Conservation (phyloP, 257 asterid species). For the Asclepias syriaca region DNA sequence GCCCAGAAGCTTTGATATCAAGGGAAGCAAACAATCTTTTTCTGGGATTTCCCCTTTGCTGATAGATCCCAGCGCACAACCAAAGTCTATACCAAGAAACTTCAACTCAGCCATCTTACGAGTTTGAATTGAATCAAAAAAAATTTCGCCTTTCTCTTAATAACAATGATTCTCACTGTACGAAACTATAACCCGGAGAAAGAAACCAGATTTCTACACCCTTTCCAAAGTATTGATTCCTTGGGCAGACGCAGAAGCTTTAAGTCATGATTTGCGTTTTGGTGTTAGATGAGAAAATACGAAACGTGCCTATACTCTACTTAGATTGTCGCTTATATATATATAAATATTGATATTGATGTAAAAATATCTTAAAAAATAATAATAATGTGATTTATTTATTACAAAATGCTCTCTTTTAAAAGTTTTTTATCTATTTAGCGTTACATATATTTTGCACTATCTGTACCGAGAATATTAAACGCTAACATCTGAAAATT, state of each 20-base stretch:
- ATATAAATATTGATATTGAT: too few relatives aligned
- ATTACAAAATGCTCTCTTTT: too few relatives aligned
- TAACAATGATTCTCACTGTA: not conserved
- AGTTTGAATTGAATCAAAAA: not conserved
- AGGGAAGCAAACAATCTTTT: constrained; percentile 87
- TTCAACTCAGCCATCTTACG: constrained; percentile 54
- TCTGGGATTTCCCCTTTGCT: constrained; percentile 75
- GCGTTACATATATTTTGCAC: not conserved
- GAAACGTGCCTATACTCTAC: not conserved
- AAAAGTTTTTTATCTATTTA: too few relatives aligned
- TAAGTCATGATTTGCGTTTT: not conserved
- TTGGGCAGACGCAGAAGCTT: not conserved
- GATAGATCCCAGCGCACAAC: constrained; percentile 78
- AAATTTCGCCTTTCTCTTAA: not conserved
- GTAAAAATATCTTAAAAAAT: too few relatives aligned
- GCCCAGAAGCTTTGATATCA: constrained; percentile 82
- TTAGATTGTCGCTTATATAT: too few relatives aligned
- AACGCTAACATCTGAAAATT: not conserved
- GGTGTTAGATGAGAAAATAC: not conserved
- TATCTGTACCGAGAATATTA: too few relatives aligned
- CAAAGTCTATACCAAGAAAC: constrained; percentile 80
- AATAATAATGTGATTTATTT: too few relatives aligned
- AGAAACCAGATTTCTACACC: not conserved
- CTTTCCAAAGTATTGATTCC: not conserved
- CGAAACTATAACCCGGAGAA: not conserved